Conservation (phyloP, 2,329 filamentous ascomycete genomes). For the Fusarium gaditjirri region DNA sequence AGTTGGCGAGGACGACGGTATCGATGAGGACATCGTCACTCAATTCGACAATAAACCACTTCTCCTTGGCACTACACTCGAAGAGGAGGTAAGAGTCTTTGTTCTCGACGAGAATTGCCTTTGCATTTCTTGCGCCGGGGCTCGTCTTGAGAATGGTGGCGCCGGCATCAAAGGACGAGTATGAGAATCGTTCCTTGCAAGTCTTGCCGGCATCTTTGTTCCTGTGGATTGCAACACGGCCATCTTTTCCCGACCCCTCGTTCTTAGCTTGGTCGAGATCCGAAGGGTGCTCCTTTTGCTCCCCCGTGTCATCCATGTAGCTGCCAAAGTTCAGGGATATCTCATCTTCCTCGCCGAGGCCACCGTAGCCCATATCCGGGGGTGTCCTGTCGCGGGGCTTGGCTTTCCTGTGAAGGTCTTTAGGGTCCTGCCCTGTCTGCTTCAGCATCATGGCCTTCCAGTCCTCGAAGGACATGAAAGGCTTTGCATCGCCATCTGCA, state of each 20-base stretch:
- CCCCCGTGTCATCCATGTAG: conserved; percentile 40
- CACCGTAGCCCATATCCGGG: conserved; percentile 77
- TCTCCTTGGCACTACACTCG: conserved; percentile 85
- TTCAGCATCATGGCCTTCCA: conserved; percentile 96
- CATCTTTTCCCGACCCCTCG: conserved; percentile 53
- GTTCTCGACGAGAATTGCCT: conserved; percentile 91
- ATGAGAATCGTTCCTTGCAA: conserved; percentile 97
- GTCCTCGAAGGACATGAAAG: conserved; percentile 97
- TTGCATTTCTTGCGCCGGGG: conserved; percentile 84
- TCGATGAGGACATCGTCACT: conserved; percentile 90
- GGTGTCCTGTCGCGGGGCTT: conserved; percentile 61
- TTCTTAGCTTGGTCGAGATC: conserved; percentile 23
- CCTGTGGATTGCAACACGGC: conserved; percentile 66
- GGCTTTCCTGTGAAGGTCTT: conserved; percentile 73
- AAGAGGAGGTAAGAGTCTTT: conserved; percentile 99
- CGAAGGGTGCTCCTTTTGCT: conserved; percentile 10
- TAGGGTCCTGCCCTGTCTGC: conserved; percentile 78
- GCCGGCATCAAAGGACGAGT: conserved; percentile 96
- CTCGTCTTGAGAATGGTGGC: conserved; percentile 94
- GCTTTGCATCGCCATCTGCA: conserved; percentile 42
- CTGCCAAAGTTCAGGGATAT: conserved; percentile 70
- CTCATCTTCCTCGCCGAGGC: conserved; percentile 87
- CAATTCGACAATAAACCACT: conserved; percentile 93
- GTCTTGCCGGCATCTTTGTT: conserved; percentile 97
- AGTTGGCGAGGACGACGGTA: conserved; percentile 96